A percentile compares a stretch with the other conserved stretches of the same genome.
These are phyloP conservation scores for Termitomyces sp. DNA, from an alignment of 768 basidiomycete genomes.

Conservation along the genomic window DNA sequence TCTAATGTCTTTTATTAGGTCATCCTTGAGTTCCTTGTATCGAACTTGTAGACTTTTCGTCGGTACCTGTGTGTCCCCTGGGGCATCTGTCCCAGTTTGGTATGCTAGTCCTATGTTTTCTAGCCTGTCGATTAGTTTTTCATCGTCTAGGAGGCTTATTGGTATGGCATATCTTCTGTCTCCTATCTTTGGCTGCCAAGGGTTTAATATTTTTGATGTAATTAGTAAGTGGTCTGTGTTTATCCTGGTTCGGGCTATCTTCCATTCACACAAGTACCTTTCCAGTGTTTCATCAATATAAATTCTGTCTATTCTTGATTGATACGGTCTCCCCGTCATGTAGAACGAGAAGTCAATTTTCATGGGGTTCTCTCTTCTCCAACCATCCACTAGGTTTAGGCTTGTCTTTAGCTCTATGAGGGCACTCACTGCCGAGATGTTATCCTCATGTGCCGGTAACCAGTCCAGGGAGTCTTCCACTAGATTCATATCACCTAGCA, in stretches of 20 bases:
- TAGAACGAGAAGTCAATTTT: neutral
- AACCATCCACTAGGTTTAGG: neutral
- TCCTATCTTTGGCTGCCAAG: fast-evolving
- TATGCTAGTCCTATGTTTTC: neutral
- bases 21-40: neutral
- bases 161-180: neutral
- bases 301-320: neutral
- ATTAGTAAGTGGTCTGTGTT: neutral
- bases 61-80: too few species aligned
- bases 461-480: neutral
- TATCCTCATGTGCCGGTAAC: neutral
- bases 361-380: neutral
- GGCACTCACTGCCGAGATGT: neutral
- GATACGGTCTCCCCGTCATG: neutral
- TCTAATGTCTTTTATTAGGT: neutral
- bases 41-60: neutral
- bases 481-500: neutral
- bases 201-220: neutral
- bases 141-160: too few species aligned
- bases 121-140: too few species aligned
- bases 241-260: neutral
- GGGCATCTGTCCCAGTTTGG: neutral
- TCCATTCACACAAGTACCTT: neutral
- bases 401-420: neutral
- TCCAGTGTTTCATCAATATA: neutral